These are phyloP conservation scores for Styphnolobium japonicum DNA, from an alignment of 306 rosid species.

Conservation along the genomic window DNA sequence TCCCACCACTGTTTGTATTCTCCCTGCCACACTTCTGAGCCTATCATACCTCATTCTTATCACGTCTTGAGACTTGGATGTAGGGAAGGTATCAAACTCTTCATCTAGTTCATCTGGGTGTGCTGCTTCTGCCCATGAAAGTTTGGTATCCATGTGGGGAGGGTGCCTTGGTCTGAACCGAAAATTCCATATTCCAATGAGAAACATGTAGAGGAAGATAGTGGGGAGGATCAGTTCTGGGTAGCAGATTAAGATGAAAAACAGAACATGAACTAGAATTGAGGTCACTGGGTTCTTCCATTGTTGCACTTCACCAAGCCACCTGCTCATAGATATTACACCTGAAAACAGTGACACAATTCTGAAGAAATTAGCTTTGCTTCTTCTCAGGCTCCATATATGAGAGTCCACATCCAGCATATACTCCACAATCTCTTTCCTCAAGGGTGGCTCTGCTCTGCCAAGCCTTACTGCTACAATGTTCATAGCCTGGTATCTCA, in stretches of 20 bases:
- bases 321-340: slow-evolving; percentile 37
- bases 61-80: slow-evolving; percentile 37
- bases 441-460: slow-evolving; percentile 52
- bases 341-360: slow-evolving; percentile 49
- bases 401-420: slow-evolving; percentile 68
- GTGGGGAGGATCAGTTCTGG: slow-evolving; percentile 59
- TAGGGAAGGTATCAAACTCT: slow-evolving; percentile 60
- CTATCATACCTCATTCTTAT: slow-evolving; percentile 54
- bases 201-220: slow-evolving; percentile 53
- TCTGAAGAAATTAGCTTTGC: slow-evolving; percentile 59
- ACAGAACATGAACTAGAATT: slow-evolving; percentile 49
- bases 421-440: slow-evolving; percentile 64
- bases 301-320: slow-evolving; percentile 50
- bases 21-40: slow-evolving; percentile 56
- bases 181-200: slow-evolving; percentile 58
- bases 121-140: slow-evolving; percentile 62
- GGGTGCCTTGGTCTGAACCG: slow-evolving; percentile 46
- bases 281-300: slow-evolving; percentile 56
- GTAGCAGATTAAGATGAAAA: slow-evolving; percentile 45
- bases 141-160: slow-evolving; percentile 54
- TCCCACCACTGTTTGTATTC: slow-evolving; percentile 61
- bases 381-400: slow-evolving; percentile 68
- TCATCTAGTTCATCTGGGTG: slow-evolving; percentile 55
- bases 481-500: slow-evolving; percentile 54
- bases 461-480: slow-evolving; percentile 52